Percentiles rank a stretch among this genome's conserved stretches.
phyloP scores from a whole-genome alignment of 1,284 basidiomycete species.

The Leccinum insigne region DNA sequence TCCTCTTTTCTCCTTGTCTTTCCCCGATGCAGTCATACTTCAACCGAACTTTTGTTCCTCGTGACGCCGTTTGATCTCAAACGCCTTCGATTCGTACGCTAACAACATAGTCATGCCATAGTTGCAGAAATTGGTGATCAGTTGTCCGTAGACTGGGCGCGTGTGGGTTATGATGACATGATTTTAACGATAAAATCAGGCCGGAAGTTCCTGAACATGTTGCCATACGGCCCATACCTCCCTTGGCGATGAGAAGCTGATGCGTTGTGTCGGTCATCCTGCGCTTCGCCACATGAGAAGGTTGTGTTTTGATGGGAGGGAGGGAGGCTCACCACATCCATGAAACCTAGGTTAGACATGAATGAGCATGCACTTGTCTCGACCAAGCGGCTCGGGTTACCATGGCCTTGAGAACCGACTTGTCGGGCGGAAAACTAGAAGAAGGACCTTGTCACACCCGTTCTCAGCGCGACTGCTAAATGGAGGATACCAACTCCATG shows the following conservation, averaged over 20 bases:
- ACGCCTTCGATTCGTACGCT: too few species aligned
- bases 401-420: constrained; percentile 11
- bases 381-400: constrained; percentile 3
- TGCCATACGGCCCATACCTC: constrained; percentile 15
- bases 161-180: background rate
- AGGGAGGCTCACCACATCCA: constrained; percentile 17
- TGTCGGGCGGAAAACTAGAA: constrained; percentile 15
- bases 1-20: too few species aligned
- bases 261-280: constrained; percentile 21
- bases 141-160: constrained; percentile 18
- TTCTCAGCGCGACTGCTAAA: background rate
- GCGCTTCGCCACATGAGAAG: background rate
- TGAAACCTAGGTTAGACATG: constrained; percentile 9
- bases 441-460: background rate
- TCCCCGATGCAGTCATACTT: too few species aligned
- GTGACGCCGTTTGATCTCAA: too few species aligned
- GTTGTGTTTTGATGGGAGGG: background rate
- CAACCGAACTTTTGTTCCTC: too few species aligned
- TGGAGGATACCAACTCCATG: constrained; percentile 16
- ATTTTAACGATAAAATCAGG: constrained; percentile 2
- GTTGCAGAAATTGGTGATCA: constrained; percentile 21
- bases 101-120: background rate
- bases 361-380: constrained; percentile 1
- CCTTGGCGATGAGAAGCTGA: constrained; percentile 21
- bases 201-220: background rate